Conservation (phyloP, 2,329 filamentous ascomycete genomes). For the Aspergillus melleus region DNA sequence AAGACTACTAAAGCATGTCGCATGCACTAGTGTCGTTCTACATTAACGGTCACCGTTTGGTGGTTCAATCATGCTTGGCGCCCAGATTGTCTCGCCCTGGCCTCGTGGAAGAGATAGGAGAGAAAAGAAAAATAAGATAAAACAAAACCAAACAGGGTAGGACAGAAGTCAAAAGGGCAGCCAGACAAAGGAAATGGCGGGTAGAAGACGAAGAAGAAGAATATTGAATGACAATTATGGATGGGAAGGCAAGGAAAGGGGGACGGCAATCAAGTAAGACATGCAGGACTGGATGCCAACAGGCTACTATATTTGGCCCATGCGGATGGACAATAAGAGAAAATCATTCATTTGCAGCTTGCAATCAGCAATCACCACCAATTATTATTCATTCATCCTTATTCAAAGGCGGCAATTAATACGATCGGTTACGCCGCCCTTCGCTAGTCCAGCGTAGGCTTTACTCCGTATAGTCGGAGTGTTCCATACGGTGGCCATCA, state of each 20-base stretch:
- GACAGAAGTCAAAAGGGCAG: neutral
- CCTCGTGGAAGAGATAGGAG: neutral
- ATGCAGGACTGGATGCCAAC: slow-evolving; percentile 13
- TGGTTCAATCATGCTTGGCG: neutral
- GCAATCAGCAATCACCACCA: too few species aligned
- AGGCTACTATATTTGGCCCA: slow-evolving; percentile 22
- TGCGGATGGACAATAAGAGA: neutral
- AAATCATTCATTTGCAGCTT: neutral
- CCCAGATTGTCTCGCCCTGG: neutral
- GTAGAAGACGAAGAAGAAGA: neutral
- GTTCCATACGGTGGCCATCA: too few species aligned
- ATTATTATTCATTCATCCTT: too few species aligned
- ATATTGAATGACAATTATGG: neutral
- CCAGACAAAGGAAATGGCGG: neutral
- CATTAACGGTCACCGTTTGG: neutral
- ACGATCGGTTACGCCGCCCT: neutral
- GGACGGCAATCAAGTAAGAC: slow-evolving; percentile 14
- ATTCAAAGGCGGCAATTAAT: neutral
- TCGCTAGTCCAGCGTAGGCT: too few species aligned
- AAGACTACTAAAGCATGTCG: neutral
- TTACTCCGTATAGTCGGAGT: too few species aligned
- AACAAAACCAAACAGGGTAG: neutral
- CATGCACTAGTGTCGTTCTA: neutral
- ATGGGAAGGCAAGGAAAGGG: neutral
- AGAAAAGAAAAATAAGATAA: neutral